phyloP scores from a whole-genome alignment of 495 filamentous ascomycete genomes.

The Neurospora intermedia region DNA sequence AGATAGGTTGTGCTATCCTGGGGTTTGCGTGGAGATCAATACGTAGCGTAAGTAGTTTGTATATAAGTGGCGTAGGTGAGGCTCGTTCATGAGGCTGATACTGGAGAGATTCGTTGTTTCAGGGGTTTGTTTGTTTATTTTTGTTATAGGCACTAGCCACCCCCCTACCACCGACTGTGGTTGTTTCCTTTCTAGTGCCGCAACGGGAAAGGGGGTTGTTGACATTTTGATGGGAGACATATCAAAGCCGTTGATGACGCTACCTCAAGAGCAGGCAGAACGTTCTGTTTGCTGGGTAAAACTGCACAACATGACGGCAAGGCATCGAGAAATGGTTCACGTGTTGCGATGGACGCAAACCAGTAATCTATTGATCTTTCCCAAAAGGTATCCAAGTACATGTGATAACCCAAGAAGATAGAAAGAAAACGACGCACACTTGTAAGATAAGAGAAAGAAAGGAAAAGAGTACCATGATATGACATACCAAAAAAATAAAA shows the following conservation, averaged over 20 bases:
- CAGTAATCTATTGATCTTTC: background rate
- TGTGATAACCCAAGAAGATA: background rate
- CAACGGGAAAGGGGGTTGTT: background rate
- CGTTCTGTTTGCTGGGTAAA: background rate
- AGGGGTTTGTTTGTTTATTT: background rate
- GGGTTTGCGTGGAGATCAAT: background rate
- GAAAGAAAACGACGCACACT: background rate
- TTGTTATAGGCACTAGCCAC: background rate
- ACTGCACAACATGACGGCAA: background rate
- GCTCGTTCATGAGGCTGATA: background rate
- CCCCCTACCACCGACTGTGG: background rate
- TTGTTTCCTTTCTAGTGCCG: background rate
- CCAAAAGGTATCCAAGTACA: background rate
- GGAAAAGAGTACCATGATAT: background rate
- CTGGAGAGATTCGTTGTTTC: background rate
- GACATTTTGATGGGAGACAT: background rate
- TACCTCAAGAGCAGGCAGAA: background rate
- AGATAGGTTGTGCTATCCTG: background rate
- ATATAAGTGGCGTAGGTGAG: background rate
- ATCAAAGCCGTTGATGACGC: background rate
- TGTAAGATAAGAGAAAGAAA: background rate
- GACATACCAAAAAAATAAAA: background rate
- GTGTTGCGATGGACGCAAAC: background rate
- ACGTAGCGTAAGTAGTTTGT: background rate
- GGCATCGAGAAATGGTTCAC: background rate